These are phyloP conservation scores for Curvularia sp. DNA, from an alignment of 2,329 filamentous ascomycete species.

Conservation along the genomic window DNA sequence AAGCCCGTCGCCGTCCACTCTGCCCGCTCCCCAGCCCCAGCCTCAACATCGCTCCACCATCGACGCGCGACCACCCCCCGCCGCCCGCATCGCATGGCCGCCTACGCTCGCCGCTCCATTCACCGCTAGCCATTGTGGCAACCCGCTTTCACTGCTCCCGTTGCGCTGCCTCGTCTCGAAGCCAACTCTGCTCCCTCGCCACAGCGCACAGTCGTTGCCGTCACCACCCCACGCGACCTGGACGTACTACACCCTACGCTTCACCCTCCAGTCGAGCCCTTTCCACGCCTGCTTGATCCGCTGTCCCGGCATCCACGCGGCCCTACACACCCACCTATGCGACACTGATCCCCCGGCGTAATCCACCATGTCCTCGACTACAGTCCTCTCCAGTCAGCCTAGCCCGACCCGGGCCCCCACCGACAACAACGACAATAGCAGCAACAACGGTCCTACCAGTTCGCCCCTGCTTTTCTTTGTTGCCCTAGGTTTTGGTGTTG, in stretches of 20 bases:
- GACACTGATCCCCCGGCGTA: constrained; percentile 10
- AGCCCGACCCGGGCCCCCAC: constrained; percentile 8
- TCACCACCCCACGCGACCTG: constrained; percentile 23
- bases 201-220: constrained; percentile 34
- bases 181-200: constrained; percentile 25
- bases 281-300: constrained; percentile 15
- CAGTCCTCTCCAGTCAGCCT: constrained; percentile 12
- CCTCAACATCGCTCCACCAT: constrained; percentile 3
- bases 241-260: neutral
- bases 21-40: neutral
- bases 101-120: constrained; percentile 19
- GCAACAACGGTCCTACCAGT: constrained; percentile 63
- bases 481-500: constrained; percentile 93
- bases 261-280: constrained; percentile 6
- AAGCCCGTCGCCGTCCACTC: neutral
- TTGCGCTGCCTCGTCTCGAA: neutral
- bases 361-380: constrained; percentile 16
- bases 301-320: constrained; percentile 1
- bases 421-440: constrained; percentile 42
- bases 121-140: constrained; percentile 28
- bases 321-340: constrained; percentile 17
- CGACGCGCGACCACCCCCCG: constrained; percentile 19
- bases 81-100: constrained; percentile 35
- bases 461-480: constrained; percentile 91
- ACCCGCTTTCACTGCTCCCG: constrained; percentile 20